phyloP scores from a whole-genome alignment of 257 asterid species.

The Nicotiana paniculata region DNA sequence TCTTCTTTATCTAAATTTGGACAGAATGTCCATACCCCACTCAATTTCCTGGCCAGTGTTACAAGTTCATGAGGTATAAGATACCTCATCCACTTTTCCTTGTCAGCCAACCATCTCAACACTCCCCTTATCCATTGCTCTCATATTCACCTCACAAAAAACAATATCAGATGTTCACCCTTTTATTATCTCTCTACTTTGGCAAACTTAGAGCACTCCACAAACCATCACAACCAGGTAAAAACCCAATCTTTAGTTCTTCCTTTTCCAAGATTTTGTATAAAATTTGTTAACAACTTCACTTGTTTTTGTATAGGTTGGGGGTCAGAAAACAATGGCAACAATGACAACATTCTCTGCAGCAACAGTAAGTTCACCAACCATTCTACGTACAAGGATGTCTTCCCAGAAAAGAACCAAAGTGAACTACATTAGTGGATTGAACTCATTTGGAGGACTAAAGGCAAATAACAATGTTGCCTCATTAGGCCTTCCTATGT shows the following conservation, averaged over 20 bases:
- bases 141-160: constrained; percentile 34
- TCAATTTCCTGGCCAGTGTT: constrained; percentile 25
- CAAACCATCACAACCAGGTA: constrained; percentile 25
- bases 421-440: constrained; percentile 53
- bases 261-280: neutral
- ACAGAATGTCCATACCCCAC: neutral
- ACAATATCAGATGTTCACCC: constrained; percentile 22
- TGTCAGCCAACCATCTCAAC: constrained; percentile 54
- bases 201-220: constrained; percentile 17
- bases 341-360: constrained; percentile 37
- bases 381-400: constrained; percentile 28
- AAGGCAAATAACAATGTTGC: constrained; percentile 64
- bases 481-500: constrained; percentile 52
- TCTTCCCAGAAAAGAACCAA: constrained; percentile 31
- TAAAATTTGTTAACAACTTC: neutral
- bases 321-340: constrained; percentile 37
- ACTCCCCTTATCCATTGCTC: constrained; percentile 53
- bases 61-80: constrained; percentile 8
- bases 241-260: neutral
- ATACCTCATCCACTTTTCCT: constrained; percentile 31
- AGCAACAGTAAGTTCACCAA: constrained; percentile 32
- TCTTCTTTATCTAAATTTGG: neutral
- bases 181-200: constrained; percentile 31
- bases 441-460: constrained; percentile 77
- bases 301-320: constrained; percentile 22